A percentile compares a stretch with the other conserved stretches of the same genome.
Conservation (phyloP, 768 basidiomycete genomes). For the Daedaleopsis sinensis region DNA sequence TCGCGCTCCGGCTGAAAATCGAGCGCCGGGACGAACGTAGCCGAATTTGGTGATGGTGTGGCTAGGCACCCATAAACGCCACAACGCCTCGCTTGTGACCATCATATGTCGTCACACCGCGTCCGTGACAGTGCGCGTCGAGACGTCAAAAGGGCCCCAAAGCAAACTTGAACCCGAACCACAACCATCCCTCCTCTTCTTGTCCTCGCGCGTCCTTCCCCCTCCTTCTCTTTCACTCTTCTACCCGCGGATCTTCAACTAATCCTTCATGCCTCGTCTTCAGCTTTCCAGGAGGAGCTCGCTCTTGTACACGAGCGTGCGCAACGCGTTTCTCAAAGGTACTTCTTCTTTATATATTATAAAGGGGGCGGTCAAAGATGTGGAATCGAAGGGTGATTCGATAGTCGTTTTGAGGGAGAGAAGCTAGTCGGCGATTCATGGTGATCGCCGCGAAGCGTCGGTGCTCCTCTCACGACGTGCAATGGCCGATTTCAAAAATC, state of each 20-base stretch:
- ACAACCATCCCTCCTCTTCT: not conserved
- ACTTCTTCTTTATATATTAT: not conserved
- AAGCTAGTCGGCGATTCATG: too few relatives aligned
- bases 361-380: too few relatives aligned
- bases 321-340: constrained; percentile 14
- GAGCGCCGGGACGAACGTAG: not conserved
- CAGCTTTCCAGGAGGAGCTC: constrained; percentile 6
- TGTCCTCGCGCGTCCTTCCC: not conserved
- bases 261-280: constrained; percentile 17
- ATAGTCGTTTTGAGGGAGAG: too few relatives aligned
- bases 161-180: not conserved
- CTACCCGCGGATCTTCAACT: not conserved
- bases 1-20: too few relatives aligned
- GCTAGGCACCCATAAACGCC: not conserved
- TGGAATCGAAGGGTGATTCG: too few relatives aligned
- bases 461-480: too few relatives aligned
- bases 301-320: constrained; percentile 7
- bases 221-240: not conserved
- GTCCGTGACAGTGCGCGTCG: not conserved
- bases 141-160: not conserved
- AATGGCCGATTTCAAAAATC: too few relatives aligned
- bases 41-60: not conserved
- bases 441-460: too few relatives aligned
- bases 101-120: not conserved
- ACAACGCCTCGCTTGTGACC: not conserved